A percentile compares a stretch with the other conserved stretches of the same genome.
These are phyloP conservation scores for Candida ipomoeae DNA, from an alignment of 805 yeast species.

Conservation along the genomic window DNA sequence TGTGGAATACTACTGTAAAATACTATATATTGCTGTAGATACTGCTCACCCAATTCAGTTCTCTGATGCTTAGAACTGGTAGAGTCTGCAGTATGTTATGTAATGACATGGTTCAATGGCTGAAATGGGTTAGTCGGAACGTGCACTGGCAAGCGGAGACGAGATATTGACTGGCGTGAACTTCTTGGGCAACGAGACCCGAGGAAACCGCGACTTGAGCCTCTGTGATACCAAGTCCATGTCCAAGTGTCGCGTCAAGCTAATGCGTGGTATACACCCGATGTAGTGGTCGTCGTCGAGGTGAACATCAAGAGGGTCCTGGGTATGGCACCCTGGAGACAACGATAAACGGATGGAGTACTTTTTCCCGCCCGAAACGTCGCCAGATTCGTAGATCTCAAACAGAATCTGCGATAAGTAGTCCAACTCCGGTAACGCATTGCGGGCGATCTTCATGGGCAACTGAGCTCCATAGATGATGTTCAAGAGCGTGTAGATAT, in stretches of 20 bases:
- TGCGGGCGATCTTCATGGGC: conserved; percentile 93
- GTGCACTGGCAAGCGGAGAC: conserved; percentile 48
- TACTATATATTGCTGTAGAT: no score
- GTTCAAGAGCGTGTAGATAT: conserved; percentile 88
- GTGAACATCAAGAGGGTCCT: conserved; percentile 95
- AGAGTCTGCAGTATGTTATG: no score
- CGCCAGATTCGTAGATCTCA: conserved; percentile 84
- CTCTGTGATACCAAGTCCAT: conserved; percentile 82
- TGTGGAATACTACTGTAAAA: no score
- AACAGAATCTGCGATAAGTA: conserved; percentile 91
- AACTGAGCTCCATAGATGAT: conserved; percentile 87
- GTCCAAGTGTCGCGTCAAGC: conserved; percentile 89
- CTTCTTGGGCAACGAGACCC: conserved; percentile 88
- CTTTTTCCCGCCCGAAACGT: conserved; percentile 62
- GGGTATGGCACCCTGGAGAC: conserved; percentile 98
- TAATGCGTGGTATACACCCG: conserved; percentile 88
- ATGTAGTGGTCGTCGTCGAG: conserved; percentile 94
- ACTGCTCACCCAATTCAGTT: no score
- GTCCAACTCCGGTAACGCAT: conserved; percentile 94
- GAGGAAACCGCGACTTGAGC: conserved; percentile 71
- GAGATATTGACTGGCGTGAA: conserved; percentile 86
- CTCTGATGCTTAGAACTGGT: no score
- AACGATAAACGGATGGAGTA: conserved; percentile 88
- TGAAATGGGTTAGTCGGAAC: background rate
- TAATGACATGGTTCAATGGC: no score